phyloP scores from a whole-genome alignment of 768 basidiomycete genomes.

The Scleroderma bovista region DNA sequence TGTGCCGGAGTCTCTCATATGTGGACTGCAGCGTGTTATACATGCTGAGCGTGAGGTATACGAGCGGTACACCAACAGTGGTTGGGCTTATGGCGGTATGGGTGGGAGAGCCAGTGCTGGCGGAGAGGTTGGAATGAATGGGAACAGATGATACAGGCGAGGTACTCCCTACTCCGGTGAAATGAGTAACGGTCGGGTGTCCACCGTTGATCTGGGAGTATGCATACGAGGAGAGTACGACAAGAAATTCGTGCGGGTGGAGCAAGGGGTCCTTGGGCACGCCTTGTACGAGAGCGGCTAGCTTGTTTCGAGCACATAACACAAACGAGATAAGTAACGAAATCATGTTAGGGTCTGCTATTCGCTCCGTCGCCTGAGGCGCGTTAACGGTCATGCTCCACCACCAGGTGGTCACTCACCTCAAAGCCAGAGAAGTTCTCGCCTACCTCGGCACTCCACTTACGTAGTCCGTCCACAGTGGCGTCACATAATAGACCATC shows the following conservation, averaged over 20 bases:
- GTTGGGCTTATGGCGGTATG: neutral
- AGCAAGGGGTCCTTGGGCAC: slow-evolving; percentile 78
- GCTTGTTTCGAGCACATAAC: slow-evolving; percentile 62
- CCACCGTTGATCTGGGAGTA: slow-evolving; percentile 13
- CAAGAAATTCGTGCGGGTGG: slow-evolving; percentile 54
- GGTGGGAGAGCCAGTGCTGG: slow-evolving; percentile 21
- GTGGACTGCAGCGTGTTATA: slow-evolving; percentile 19
- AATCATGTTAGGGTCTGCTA: slow-evolving; percentile 68
- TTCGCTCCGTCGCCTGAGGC: slow-evolving; percentile 58
- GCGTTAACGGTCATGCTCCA: neutral
- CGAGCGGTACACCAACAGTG: neutral
- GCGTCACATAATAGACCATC: slow-evolving; percentile 77
- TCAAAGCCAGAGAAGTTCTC: slow-evolving; percentile 57
- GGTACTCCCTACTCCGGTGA: neutral
- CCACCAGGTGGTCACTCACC: slow-evolving; percentile 28
- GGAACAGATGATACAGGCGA: neutral
- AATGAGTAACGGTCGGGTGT: neutral
- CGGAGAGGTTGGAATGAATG: neutral
- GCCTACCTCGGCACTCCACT: slow-evolving; percentile 65
- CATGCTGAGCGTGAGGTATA: slow-evolving; percentile 21
- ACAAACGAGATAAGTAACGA: slow-evolving; percentile 68
- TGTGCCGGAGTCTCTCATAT: slow-evolving; percentile 28
- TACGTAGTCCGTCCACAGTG: slow-evolving; percentile 64
- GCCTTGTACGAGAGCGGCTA: slow-evolving; percentile 43
- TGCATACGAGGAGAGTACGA: slow-evolving; percentile 36